Conservation (phyloP, 1,139 yeast genomes). For the Wickerhamiella infanticola region DNA sequence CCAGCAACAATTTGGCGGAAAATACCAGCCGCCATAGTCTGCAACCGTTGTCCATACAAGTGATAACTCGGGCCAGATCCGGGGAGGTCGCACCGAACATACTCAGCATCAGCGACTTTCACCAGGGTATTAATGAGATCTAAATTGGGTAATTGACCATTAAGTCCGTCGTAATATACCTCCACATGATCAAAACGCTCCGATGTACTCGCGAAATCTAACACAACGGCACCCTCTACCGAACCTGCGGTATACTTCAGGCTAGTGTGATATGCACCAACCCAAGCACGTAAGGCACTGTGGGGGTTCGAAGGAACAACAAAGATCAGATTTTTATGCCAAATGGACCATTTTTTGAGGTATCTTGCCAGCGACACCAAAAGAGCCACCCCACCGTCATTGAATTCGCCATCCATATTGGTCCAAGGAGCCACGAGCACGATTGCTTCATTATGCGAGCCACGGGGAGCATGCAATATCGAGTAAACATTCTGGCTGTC, state of each 20-base stretch:
- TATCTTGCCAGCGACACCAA: constrained; percentile 62
- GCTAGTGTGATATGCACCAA: constrained; percentile 78
- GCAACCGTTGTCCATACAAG: constrained; percentile 38
- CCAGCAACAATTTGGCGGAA: constrained; percentile 60
- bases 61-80: constrained; percentile 25
- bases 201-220: constrained; percentile 49
- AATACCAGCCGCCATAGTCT: constrained; percentile 49
- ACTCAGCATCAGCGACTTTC: constrained; percentile 56
- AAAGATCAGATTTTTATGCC: constrained; percentile 88
- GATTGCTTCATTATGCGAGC: constrained; percentile 94
- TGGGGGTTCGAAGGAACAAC: constrained; percentile 68
- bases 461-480: constrained; percentile 80
- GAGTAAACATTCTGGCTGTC: constrained; percentile 46
- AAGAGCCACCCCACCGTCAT: constrained; percentile 69
- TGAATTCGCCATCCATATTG: constrained; percentile 40
- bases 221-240: constrained; percentile 76
- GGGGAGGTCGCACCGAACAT: constrained; percentile 53
- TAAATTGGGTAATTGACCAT: constrained; percentile 90
- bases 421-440: constrained; percentile 82
- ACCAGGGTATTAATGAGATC: constrained; percentile 77
- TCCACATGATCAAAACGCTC: constrained; percentile 69
- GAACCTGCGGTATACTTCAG: constrained; percentile 89
- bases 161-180: constrained; percentile 69
- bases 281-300: constrained; percentile 70
- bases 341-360: constrained; percentile 71